A percentile compares a stretch with the other conserved stretches of the same genome.
Conservation (phyloP, 2,329 filamentous ascomycete species). For the Emydomyces testavorans region DNA sequence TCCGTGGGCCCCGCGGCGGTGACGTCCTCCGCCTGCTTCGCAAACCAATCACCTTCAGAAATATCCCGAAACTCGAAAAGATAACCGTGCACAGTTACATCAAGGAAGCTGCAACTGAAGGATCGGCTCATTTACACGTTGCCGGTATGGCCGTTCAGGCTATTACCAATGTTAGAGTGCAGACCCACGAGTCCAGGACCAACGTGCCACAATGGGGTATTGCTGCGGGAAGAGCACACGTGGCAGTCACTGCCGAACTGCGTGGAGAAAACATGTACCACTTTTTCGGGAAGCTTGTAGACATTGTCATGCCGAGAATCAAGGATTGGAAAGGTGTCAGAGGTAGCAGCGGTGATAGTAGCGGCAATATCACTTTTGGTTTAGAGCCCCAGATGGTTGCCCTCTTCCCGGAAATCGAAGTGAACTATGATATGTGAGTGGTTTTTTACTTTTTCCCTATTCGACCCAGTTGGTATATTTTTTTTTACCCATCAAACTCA, state of each 20-base stretch:
- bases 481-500: background rate
- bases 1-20: constrained; percentile 71
- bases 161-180: constrained; percentile 65
- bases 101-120: constrained; percentile 54
- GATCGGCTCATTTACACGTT: constrained; percentile 66
- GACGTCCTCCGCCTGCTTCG: constrained; percentile 43
- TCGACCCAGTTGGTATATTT: background rate
- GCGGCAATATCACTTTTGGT: constrained; percentile 78
- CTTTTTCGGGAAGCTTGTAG: constrained; percentile 80
- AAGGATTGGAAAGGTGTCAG: constrained; percentile 88
- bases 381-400: constrained; percentile 63
- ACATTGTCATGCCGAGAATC: constrained; percentile 83
- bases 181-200: constrained; percentile 56
- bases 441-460: background rate
- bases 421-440: constrained; percentile 80
- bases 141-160: constrained; percentile 75
- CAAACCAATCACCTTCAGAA: constrained; percentile 60
- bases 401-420: constrained; percentile 85
- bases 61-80: constrained; percentile 69
- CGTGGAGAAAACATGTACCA: constrained; percentile 72
- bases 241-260: constrained; percentile 64
- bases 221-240: constrained; percentile 55
- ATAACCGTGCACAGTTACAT: constrained; percentile 70
- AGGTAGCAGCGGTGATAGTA: constrained; percentile 67
- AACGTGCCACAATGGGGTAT: constrained; percentile 68